Base-by-base conservation (phyloP, 345 rosid species). In the Gossypium thurberi region DNA sequence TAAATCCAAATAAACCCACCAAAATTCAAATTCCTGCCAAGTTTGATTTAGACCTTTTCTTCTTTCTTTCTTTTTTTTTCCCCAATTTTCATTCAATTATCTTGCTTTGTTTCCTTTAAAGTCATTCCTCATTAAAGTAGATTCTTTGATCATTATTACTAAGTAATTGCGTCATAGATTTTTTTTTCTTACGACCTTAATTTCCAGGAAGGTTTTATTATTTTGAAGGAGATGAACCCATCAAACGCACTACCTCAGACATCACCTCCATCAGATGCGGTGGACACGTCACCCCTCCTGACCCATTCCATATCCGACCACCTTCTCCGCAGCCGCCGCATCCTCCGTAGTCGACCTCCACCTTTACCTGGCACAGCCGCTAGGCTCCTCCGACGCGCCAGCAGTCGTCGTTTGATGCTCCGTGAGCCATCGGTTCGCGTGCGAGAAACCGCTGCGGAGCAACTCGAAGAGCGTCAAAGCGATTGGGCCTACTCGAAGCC, bases 391-490 rank as follows among this genome's bases (percentile, higher is more conserved):
- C 92, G 97, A 37, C 87, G 86, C 15, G 91, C 97, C 9, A 90
- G 95, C 58, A 86, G 87, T 79, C 91, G 94, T 1, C 83, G 87
- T 42, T 70, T 92, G 97, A 85, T 91, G 97, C 90, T 94, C 10
- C 85, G 92, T 0, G 95, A 83, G 69, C 90, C 95, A 0, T 94
- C 98, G 17, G 85, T 89, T 43, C 80, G 86, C 65, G 97, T 94
- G 25, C 87, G 98, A 6, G 97, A 92, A 71, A 82, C 79, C 21
- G 97, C 97, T 6, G 97, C 97, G 6, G 98, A 92, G 85, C 98
- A 94, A 85, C 88, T 94, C 17, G 97, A 92, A 78, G 92, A 83
- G 79, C 82, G 89, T 11, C 97, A 89, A 65, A 86, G 83, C 77
- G 82, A 87, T 71, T 92, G 97, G 98, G 87, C 97, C 10, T 90